phyloP scores from a whole-genome alignment of 2,329 filamentous ascomycete species.

The Didymella keratinophila region DNA sequence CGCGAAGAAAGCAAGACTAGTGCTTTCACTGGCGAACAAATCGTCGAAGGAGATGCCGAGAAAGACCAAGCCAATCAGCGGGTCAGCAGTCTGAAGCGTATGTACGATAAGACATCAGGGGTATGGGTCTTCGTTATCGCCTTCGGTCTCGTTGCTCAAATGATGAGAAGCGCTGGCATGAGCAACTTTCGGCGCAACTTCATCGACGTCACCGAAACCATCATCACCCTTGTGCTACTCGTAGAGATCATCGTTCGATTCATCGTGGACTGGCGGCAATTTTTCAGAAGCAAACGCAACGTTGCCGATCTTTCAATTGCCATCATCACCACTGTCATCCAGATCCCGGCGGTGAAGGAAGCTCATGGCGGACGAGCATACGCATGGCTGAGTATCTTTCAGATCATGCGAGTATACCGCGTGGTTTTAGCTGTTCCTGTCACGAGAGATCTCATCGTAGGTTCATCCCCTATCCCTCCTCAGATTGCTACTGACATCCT shows the following conservation, averaged over 20 bases:
- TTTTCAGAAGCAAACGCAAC: constrained; percentile 77
- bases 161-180: constrained; percentile 80
- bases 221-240: constrained; percentile 79
- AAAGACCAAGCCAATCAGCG: constrained; percentile 51
- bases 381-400: constrained; percentile 89
- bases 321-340: constrained; percentile 81
- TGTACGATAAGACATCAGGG: constrained; percentile 76
- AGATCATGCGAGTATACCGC: constrained; percentile 90
- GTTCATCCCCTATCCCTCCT: constrained; percentile 19
- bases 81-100: constrained; percentile 66
- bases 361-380: constrained; percentile 71
- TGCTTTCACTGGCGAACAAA: constrained; percentile 82
- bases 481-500: constrained; percentile 27
- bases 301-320: constrained; percentile 82
- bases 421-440: constrained; percentile 89
- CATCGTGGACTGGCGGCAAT: constrained; percentile 78
- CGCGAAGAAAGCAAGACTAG: constrained; percentile 94
- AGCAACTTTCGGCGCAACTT: constrained; percentile 65
- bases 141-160: constrained; percentile 80
- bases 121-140: constrained; percentile 84
- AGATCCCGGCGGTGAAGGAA: constrained; percentile 79
- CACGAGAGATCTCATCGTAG: constrained; percentile 81
- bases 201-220: constrained; percentile 75
- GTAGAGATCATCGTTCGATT: constrained; percentile 85
- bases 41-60: constrained; percentile 49